Base-by-base conservation (phyloP, 805 yeast species). In the Limtongia smithiae region DNA sequence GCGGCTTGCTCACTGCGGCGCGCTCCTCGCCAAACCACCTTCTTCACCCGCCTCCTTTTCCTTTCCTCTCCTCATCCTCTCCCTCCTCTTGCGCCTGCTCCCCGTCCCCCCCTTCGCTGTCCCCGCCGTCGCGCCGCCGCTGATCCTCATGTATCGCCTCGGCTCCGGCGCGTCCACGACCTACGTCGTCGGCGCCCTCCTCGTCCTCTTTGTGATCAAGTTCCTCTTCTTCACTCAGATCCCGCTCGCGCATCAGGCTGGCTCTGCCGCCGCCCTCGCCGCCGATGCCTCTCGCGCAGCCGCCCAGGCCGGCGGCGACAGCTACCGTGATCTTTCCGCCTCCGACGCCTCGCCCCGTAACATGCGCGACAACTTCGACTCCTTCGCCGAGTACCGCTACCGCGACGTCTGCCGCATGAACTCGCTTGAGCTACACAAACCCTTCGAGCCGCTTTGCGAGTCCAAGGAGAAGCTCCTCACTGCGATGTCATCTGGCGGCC, bases 381-480 rank as follows among this genome's bases (percentile, higher is more conserved):
- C 58, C 11, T 54, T 54, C 37, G 55, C 55, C 15, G 55, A 54
- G 17, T 54, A 50, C 44, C 48, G 47, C 41, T 54, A 54, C 44
- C 37, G 52, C 3, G 58, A 54, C 24, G 50, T 54, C 28, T 54
- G 58, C 52, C 31, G 41, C 32, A 51, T 54, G 35, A 50, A 56
- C 28, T 54, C 58, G 21, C 55, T 54, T 15, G 58, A 54, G 15
- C 47, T 54, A n/a, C 58, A 54, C 50, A 31, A 37, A 41, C 58
- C 58, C 7, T 54, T 54, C 8, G 25, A 21, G 17, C 28, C 52
- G 3, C 48, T 48, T 12, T 49, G 53, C 24, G 8, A 4, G 9
- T 15, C 24, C 37, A 28, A 30, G 34, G 37, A 40, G 22, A 20
- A 41, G 7, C 48, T 52, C 14, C 31, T 52, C 34, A 46, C 34